Evolutionary conservation across 257 asterid genomes (phyloP).

Genomic region (Fraxinus cuspidata): DNA sequence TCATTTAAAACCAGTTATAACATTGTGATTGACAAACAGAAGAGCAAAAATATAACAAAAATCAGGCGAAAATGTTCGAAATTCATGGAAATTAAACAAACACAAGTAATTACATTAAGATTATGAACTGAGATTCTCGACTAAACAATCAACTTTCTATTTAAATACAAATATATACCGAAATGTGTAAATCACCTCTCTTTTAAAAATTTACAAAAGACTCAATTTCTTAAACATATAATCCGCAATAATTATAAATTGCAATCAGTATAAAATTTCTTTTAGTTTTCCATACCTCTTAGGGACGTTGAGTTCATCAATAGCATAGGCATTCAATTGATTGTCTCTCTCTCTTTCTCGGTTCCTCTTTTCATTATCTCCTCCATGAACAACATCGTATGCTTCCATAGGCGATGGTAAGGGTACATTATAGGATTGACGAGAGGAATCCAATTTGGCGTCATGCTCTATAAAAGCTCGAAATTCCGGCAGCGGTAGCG

Average conservation of each 20-base stretch:
- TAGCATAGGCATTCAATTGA: conserved; percentile 22
- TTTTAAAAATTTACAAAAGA: background rate
- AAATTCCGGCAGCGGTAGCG: conserved; percentile 74
- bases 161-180: background rate
- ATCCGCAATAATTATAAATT: background rate
- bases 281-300: conserved; percentile 30
- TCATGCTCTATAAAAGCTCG: conserved; percentile 42
- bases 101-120: background rate
- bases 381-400: conserved; percentile 9
- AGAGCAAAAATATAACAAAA: background rate
- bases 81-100: background rate
- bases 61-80: background rate
- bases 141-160: background rate
- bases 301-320: conserved; percentile 32
- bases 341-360: conserved; percentile 26
- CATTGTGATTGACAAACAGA: background rate
- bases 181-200: background rate
- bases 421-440: conserved; percentile 2
- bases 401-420: conserved; percentile 58
- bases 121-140: background rate
- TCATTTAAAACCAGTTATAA: background rate
- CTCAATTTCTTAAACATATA: background rate
- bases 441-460: conserved; percentile 32
- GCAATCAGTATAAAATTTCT: background rate
- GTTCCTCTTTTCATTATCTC: conserved; percentile 13